Percentiles rank a stretch among this genome's conserved stretches.
Conservation (phyloP, 768 basidiomycete genomes). For the Mycena metata region DNA sequence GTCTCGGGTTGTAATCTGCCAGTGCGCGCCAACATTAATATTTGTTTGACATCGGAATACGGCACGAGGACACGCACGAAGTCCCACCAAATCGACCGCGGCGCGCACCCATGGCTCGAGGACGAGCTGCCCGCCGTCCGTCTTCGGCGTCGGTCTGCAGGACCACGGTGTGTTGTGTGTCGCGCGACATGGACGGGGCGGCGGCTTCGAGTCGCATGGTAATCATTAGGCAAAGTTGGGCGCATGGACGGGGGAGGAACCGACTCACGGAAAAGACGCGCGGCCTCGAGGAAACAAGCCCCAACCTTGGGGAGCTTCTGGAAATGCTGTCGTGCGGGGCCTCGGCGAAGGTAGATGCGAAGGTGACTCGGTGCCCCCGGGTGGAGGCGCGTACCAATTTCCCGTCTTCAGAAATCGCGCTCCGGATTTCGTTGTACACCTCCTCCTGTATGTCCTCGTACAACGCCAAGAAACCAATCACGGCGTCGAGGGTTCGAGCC, state of each 20-base stretch:
- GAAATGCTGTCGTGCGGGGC: slow-evolving; percentile 14
- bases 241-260: too few species aligned
- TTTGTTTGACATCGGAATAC: not conserved
- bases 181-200: not conserved
- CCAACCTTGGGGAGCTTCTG: slow-evolving; percentile 36
- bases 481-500: slow-evolving; percentile 49
- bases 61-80: not conserved
- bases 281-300: slow-evolving; percentile 23
- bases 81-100: not conserved
- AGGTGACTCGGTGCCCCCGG: not conserved
- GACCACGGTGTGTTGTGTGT: not conserved
- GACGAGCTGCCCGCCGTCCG: slow-evolving; percentile 20
- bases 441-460: slow-evolving; percentile 52
- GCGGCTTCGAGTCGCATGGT: not conserved
- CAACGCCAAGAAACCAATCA: slow-evolving; percentile 50
- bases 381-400: not conserved
- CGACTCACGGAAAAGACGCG: slow-evolving; percentile 37
- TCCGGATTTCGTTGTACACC: slow-evolving; percentile 45
- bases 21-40: not conserved
- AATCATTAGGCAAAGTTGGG: too few species aligned
- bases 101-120: not conserved
- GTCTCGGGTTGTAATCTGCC: slow-evolving; percentile 52
- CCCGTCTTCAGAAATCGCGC: slow-evolving; percentile 6
- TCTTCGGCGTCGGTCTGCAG: slow-evolving; percentile 9
- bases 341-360: not conserved